Evolutionary conservation across 192 early-diverging fungal genomes (phyloP).

Genomic region (Backusella sp.): DNA sequence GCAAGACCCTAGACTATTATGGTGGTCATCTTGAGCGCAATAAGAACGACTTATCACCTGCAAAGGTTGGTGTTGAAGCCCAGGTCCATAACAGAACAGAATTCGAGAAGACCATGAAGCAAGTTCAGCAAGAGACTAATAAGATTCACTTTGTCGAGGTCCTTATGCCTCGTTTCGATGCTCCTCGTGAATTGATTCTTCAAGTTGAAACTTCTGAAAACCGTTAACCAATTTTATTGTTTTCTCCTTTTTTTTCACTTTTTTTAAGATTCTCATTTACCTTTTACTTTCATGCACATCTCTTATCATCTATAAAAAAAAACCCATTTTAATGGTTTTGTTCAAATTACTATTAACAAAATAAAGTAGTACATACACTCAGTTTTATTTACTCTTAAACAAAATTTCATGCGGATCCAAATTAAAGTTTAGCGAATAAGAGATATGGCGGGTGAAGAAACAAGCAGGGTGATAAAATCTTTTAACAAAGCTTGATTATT

Average conservation of each 20-base stretch:
- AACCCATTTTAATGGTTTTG: background rate
- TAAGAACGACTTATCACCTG: background rate
- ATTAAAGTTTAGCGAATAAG: background rate
- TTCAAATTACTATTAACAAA: background rate
- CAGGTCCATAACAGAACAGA: slow-evolving; percentile 31
- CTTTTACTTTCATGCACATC: background rate
- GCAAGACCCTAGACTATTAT: slow-evolving; percentile 45
- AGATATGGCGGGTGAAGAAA: no score
- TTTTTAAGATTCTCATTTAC: background rate
- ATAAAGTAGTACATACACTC: background rate
- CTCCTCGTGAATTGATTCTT: slow-evolving; percentile 37
- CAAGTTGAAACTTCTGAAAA: slow-evolving; percentile 22
- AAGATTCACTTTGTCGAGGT: slow-evolving; percentile 48
- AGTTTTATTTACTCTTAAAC: background rate
- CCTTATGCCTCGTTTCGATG: slow-evolving; percentile 45
- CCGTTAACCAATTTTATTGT: background rate
- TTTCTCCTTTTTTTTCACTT: background rate
- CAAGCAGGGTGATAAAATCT: no score
- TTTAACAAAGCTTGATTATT: no score
- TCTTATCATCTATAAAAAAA: background rate
- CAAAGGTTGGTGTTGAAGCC: slow-evolving; percentile 30
- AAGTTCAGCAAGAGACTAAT: slow-evolving; percentile 29
- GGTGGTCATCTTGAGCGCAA: slow-evolving; percentile 26
- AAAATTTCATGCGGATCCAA: background rate
- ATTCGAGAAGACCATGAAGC: slow-evolving; percentile 36